Conservation (phyloP, 2,329 filamentous ascomycete species). For the Botrytis fragariae region DNA sequence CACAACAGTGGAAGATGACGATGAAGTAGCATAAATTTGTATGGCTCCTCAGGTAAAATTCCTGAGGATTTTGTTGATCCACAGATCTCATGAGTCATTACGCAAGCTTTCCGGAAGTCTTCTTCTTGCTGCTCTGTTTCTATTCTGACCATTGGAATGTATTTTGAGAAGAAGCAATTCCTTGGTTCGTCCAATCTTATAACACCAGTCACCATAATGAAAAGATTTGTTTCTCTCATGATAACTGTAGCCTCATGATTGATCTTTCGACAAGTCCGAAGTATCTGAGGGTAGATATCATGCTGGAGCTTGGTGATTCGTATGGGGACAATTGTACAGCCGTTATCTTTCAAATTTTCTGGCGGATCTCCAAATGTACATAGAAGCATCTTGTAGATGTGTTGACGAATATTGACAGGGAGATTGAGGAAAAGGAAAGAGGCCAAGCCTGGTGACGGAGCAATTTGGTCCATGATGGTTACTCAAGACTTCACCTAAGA, state of each 20-base stretch:
- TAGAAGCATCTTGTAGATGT: slow-evolving; percentile 1
- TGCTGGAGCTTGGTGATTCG: background rate
- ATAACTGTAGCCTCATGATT: background rate
- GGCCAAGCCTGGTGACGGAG: background rate
- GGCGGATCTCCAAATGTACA: slow-evolving; percentile 2
- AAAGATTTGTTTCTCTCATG: background rate
- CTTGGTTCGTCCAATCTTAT: background rate
- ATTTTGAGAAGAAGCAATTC: background rate
- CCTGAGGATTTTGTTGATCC: background rate
- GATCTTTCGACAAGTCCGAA: slow-evolving; percentile 8
- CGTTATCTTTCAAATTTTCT: background rate
- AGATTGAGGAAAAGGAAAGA: background rate
- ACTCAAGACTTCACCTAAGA: background rate
- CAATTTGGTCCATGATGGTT: background rate
- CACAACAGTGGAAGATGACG: background rate
- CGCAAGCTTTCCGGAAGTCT: background rate
- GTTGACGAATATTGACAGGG: background rate
- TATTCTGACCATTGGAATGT: background rate
- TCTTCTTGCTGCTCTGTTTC: background rate
- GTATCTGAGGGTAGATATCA: background rate
- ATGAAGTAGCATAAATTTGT: background rate
- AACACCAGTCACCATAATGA: background rate
- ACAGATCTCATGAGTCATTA: background rate
- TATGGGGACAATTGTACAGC: background rate
- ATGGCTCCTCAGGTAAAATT: background rate